Conservation (phyloP, 2,329 filamentous ascomycete species). For the Xylariales sp. region DNA sequence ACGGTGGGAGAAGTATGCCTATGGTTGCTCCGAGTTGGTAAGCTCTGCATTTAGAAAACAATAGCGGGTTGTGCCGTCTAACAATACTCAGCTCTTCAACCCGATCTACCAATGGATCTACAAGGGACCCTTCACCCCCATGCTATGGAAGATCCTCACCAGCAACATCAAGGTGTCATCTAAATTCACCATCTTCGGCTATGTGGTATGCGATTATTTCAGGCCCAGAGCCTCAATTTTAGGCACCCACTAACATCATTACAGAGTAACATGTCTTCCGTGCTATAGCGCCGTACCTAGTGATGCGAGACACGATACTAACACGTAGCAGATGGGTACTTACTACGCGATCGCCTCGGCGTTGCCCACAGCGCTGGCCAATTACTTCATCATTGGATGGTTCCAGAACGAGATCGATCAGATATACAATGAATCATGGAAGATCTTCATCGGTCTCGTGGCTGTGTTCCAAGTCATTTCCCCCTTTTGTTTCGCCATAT, state of each 20-base stretch:
- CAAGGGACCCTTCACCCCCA: conserved; percentile 9
- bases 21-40: conserved; percentile 8
- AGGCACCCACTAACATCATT: too few species aligned
- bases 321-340: not conserved
- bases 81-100: conserved; percentile 8
- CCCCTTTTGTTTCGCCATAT: not conserved
- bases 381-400: not conserved
- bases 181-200: not conserved
- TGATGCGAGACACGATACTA: too few species aligned
- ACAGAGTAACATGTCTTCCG: too few species aligned
- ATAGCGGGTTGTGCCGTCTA: not conserved
- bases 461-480: not conserved
- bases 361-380: not conserved
- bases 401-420: not conserved
- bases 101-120: conserved; percentile 9
- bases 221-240: too few species aligned
- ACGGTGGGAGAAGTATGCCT: conserved; percentile 11
- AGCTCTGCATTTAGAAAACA: not conserved
- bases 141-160: conserved; percentile 7
- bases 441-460: not conserved
- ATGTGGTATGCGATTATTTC: too few species aligned
- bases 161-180: conserved; percentile 4
- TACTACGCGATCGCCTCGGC: conserved; percentile 1
- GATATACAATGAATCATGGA: not conserved
- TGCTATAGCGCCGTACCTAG: too few species aligned